Evolutionary conservation across 192 early-diverging fungal species (phyloP).

Genomic region (Backusella westeae): DNA sequence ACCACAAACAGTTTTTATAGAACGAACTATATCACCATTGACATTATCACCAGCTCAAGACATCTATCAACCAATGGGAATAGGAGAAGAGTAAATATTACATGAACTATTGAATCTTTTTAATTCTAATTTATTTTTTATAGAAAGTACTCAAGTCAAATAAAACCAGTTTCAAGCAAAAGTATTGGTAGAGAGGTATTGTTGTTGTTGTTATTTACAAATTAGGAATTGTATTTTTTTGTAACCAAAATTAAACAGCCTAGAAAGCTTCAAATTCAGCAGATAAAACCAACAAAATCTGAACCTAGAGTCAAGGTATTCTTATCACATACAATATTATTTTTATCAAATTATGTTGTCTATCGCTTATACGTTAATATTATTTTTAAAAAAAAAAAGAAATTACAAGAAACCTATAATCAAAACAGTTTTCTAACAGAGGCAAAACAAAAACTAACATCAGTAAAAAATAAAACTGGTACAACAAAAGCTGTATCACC

Average conservation of each 20-base stretch:
- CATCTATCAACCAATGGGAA: background rate
- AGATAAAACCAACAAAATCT: background rate
- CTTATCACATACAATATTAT: background rate
- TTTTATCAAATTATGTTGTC: background rate
- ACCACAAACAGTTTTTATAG: background rate
- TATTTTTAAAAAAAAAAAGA: background rate
- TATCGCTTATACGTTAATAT: background rate
- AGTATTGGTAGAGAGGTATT: background rate
- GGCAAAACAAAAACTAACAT: background rate
- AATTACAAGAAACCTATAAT: background rate
- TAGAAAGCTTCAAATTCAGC: background rate
- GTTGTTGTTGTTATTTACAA: constrained; percentile 4
- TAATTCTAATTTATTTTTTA: background rate
- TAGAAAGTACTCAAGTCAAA: background rate
- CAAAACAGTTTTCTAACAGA: background rate
- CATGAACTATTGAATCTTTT: background rate
- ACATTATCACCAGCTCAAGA: background rate
- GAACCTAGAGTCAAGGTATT: background rate
- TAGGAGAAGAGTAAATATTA: background rate
- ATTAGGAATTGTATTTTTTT: constrained; percentile 1
- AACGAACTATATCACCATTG: constrained; percentile 1
- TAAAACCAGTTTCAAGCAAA: background rate
- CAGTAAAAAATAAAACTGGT: background rate
- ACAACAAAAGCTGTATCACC: background rate
- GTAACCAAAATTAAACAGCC: background rate